A percentile compares a stretch with the other conserved stretches of the same genome.
Conservation (phyloP, 371 early-diverging fungal species). For the Gilbertella persicaria region DNA sequence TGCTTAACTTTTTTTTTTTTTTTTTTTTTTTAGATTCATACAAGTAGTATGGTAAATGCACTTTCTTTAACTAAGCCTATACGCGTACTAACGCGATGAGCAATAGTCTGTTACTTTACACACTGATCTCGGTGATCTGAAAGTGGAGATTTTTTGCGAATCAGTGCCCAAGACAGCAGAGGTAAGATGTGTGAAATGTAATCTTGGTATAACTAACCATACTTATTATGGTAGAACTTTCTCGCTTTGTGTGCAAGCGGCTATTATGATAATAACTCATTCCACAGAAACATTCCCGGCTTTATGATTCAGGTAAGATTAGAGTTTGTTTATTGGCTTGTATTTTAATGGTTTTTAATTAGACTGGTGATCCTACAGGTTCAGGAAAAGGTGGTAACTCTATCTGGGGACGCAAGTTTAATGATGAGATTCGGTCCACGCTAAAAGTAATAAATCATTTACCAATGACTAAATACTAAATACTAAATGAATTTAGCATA, state of each 20-base stretch:
- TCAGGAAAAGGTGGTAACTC: constrained; percentile 88
- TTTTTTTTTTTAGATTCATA: too few relatives aligned
- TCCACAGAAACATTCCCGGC: constrained; percentile 89
- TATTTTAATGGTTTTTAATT: constrained; percentile 5
- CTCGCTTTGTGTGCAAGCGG: constrained; percentile 91
- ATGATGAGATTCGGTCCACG: constrained; percentile 86
- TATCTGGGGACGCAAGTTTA: constrained; percentile 85
- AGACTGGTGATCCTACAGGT: constrained; percentile 90
- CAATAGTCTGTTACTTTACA: constrained; percentile 77
- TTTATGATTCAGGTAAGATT: constrained; percentile 82
- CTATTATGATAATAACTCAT: constrained; percentile 85
- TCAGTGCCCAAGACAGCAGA: constrained; percentile 84
- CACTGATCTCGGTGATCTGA: constrained; percentile 93
- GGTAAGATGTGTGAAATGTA: constrained; percentile 39
- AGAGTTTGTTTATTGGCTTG: not conserved
- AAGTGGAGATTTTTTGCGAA: constrained; percentile 83
- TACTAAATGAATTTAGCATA: constrained; percentile 63
- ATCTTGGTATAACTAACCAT: not conserved
- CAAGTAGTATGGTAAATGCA: too few relatives aligned
- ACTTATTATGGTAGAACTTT: constrained; percentile 76
- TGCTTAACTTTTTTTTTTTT: too few relatives aligned
- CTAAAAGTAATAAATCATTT: constrained; percentile 59
- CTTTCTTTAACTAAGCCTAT: too few relatives aligned
- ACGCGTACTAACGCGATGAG: not conserved
- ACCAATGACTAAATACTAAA: constrained; percentile 5